phyloP scores from a whole-genome alignment of 176 grass and related monocot genomes.

The Oryza meyeriana region DNA sequence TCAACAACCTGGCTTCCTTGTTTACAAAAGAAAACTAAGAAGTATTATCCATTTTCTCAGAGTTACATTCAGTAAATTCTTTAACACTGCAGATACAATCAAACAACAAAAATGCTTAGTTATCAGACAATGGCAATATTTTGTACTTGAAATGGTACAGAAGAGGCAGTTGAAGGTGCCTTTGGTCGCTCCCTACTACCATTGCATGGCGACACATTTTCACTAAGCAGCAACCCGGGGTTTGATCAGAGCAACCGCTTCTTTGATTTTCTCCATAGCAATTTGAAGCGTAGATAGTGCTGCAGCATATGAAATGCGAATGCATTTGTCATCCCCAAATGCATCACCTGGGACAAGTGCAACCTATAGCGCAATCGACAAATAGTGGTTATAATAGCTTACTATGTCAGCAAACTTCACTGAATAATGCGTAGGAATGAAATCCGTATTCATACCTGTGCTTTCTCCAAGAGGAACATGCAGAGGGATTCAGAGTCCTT shows the following conservation, averaged over 20 bases:
- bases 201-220: not conserved
- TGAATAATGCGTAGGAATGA: not conserved
- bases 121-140: not conserved
- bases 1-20: not conserved
- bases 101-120: not conserved
- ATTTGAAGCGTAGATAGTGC: conserved; percentile 54
- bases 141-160: not conserved
- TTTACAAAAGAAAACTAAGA: not conserved
- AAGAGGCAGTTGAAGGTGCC: not conserved
- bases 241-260: conserved; percentile 45
- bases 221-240: conserved; percentile 46
- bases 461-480: conserved; percentile 63
- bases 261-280: conserved; percentile 53
- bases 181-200: not conserved
- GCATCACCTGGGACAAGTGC: conserved; percentile 65
- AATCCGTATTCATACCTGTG: conserved; percentile 36
- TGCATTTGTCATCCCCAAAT: conserved; percentile 65
- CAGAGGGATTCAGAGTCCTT: conserved; percentile 54
- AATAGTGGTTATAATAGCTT: not conserved
- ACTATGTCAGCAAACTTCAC: not conserved
- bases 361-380: conserved; percentile 42
- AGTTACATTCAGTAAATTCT: not conserved
- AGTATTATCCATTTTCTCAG: not conserved
- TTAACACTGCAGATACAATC: not conserved
- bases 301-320: conserved; percentile 68